Evolutionary conservation across 2,329 filamentous ascomycete genomes (phyloP), one percentile per base, ranked within the genome.

Genomic region (Teratosphaeria epicoccoides): DNA sequence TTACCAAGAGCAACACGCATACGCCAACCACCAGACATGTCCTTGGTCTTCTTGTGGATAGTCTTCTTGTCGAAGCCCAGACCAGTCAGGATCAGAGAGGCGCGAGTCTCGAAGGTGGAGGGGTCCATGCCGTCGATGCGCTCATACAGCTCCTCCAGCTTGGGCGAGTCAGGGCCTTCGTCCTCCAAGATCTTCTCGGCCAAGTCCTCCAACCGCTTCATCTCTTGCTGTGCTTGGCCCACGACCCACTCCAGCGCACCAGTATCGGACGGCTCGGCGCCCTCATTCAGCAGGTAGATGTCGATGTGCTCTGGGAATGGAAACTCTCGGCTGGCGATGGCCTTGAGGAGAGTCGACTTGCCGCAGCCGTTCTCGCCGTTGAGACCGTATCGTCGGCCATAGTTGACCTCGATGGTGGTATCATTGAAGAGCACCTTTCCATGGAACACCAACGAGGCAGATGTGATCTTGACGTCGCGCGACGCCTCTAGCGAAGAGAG

Each of bases 21-120:
- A 79, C 91, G 84, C 93, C 93, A 98, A 64, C 93, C 93, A 88
- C 93, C 93, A 60, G 93, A 98, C 94, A 98, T 98, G 72, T 98
- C 94, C 82, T 97, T 98, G 65, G 94, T 98, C 83, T 94, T 96
- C 82, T 98, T 98, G 73, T 94, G 78, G 68, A 98, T 97, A 52
- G 94, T 98, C 63, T 74, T 75, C 79, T 97, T 97, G 84, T 98
- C 95, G 83, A 98, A 98, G 61, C 93, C 93, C 54, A 98, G 86
- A 89, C 93, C 93, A 51, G 93, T 98, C 63, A 98, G 74, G 70
- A 98, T 98, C 60, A 96, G 84, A 51, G 91, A 95, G 55, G 93
- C 93, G 68, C 93, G 88, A 56, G 91, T 95, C 67, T 88, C 78
- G 75, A 98, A 98, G 49, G 94, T 98, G 33, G 89, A 94, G 46